Evolutionary conservation across 768 basidiomycete genomes (phyloP), one percentile per base, ranked within the genome.

Genomic region (Mycena polygramma): DNA sequence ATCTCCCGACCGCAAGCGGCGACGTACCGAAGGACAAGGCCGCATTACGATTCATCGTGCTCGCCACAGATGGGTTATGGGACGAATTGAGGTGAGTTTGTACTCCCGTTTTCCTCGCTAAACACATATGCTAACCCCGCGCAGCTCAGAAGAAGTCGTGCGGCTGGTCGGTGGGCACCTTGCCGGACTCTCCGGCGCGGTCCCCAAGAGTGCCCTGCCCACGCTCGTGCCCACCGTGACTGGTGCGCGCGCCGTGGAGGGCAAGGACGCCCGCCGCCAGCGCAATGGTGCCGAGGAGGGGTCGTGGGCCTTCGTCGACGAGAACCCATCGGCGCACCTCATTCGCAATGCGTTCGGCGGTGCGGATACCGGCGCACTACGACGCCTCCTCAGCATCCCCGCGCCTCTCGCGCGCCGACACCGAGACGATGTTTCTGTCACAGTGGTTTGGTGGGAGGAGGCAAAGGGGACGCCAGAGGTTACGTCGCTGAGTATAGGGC

Each of bases 281-380:
- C 75, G 71, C 26, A 76, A 41, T 84, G 24, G 66, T 76, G 19
- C 39, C 45, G 24, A 30, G 3, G 72, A 83, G 39, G 89, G 89
- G 17, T 83, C 85, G 13, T 96, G 94, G 94, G 86, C 88, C 10
- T 97, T 97, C 74, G 87, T 85, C 57, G 94, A 96, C 75, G 90
- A 91, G 20, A 93, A 95, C 74, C 76, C 94, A 64, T 87, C 92
- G 69, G 89, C 92, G 46, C 96, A 97, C 79, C 82, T 97, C 20
- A 94, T 97, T 66, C 86, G 95, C 70, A 97, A 97, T 76, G 94
- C 95, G n/a, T 90, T 96, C 68, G 94, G 94, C n/a, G 95, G 96
- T 37, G 93, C 88, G 2, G 88, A 96, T 76, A 84, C 87, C 63
- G 76, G 66, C 55, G 79, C 80, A 58, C 83, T 97, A 68, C 86